Conservation (phyloP, 2,329 filamentous ascomycete genomes). For the Aspergillus sp. region DNA sequence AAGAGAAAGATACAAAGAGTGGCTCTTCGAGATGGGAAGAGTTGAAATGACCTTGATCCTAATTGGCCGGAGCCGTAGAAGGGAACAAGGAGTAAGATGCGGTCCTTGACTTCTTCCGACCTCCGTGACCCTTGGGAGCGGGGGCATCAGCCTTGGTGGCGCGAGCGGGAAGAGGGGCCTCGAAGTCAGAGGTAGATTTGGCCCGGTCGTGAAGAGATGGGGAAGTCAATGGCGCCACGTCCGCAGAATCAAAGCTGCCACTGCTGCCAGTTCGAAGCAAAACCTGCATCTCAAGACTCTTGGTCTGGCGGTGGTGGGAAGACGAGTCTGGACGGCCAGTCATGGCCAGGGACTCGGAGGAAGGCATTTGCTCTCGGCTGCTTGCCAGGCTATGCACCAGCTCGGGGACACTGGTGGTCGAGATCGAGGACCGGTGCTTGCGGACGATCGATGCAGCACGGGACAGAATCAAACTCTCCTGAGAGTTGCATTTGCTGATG, state of each 20-base stretch:
- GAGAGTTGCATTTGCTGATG: slow-evolving; percentile 54
- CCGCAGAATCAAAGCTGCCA: slow-evolving; percentile 21
- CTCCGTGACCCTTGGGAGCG: slow-evolving; percentile 18
- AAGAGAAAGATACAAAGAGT: slow-evolving; percentile 8
- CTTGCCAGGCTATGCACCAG: slow-evolving; percentile 36
- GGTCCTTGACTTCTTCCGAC: slow-evolving; percentile 29
- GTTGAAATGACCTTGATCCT: too few relatives aligned
- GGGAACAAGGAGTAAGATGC: slow-evolving; percentile 44
- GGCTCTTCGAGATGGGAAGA: slow-evolving; percentile 14
- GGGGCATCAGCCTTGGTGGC: slow-evolving; percentile 15
- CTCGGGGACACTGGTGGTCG: slow-evolving; percentile 42
- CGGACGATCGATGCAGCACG: slow-evolving; percentile 43
- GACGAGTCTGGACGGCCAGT: slow-evolving; percentile 17
- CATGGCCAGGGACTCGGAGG: slow-evolving; percentile 20
- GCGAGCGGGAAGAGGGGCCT: slow-evolving; percentile 12
- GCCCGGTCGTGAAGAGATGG: slow-evolving; percentile 28
- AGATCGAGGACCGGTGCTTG: slow-evolving; percentile 44
- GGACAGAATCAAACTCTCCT: slow-evolving; percentile 52
- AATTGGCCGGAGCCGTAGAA: slow-evolving; percentile 4
- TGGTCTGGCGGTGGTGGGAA: slow-evolving; percentile 31
- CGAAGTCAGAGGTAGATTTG: slow-evolving; percentile 32
- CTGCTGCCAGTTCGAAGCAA: slow-evolving; percentile 19
- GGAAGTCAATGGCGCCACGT: slow-evolving; percentile 14
- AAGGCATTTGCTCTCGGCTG: slow-evolving; percentile 30
- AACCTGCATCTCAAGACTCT: slow-evolving; percentile 28